These are phyloP conservation scores for Ogataea henricii DNA, from an alignment of 805 yeast genomes.

Conservation along the genomic window DNA sequence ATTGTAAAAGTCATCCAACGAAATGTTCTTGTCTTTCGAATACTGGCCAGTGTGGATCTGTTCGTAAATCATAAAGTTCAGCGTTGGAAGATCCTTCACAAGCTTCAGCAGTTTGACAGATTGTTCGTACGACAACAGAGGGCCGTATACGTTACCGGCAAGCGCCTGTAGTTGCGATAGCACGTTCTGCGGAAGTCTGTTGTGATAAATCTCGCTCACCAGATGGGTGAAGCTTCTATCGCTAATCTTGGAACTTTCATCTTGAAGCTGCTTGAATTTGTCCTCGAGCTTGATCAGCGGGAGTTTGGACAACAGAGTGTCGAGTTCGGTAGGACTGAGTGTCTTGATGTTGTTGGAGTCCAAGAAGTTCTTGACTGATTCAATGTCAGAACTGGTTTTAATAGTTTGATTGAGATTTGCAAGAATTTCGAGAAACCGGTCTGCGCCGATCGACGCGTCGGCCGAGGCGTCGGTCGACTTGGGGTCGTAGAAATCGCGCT, in stretches of 20 bases:
- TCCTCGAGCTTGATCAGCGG: slow-evolving; percentile 32
- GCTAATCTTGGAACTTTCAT: slow-evolving; percentile 17
- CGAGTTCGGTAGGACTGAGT: slow-evolving; percentile 22
- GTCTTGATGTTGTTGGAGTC: slow-evolving; percentile 14
- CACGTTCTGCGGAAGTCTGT: slow-evolving; percentile 48
- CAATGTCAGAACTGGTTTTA: slow-evolving; percentile 21
- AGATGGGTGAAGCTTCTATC: slow-evolving; percentile 23
- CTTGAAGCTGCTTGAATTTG: slow-evolving; percentile 19
- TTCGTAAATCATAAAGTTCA: slow-evolving; percentile 34
- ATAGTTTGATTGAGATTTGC: slow-evolving; percentile 22
- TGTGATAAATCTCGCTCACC: slow-evolving; percentile 30
- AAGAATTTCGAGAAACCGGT: slow-evolving; percentile 27
- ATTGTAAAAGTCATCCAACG: slow-evolving; percentile 27
- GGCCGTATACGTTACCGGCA: slow-evolving; percentile 39
- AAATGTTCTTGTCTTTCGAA: slow-evolving; percentile 24
- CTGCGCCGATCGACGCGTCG: slow-evolving; percentile 18
- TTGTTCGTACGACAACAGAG: slow-evolving; percentile 48
- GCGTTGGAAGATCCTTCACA: slow-evolving; percentile 38
- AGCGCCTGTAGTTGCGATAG: slow-evolving; percentile 57
- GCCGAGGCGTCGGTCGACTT: background rate
- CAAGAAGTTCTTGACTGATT: slow-evolving; percentile 18
- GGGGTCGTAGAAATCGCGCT: slow-evolving; percentile 29
- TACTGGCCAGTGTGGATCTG: slow-evolving; percentile 29
- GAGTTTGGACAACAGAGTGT: slow-evolving; percentile 25
- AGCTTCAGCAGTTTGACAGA: slow-evolving; percentile 50